Evolutionary conservation across 1,284 basidiomycete species (phyloP).

Genomic region (Ceratobasidium sp.): DNA sequence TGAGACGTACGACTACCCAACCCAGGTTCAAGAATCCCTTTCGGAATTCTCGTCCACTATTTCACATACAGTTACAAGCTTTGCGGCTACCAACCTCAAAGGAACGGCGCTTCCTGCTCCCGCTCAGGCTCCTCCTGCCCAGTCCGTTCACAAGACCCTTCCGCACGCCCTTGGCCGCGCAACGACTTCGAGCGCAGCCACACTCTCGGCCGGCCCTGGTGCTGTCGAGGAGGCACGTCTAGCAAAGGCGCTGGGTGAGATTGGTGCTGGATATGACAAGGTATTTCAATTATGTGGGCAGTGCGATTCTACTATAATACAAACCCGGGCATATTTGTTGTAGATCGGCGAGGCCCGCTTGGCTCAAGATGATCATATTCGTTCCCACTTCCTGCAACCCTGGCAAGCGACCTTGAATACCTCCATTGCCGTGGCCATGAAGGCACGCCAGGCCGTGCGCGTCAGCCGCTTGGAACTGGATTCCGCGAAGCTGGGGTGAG

Average conservation of each 20-base stretch:
- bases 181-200: slow-evolving; percentile 73
- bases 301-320: background rate
- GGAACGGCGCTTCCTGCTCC: slow-evolving; percentile 87
- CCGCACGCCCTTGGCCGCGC: slow-evolving; percentile 92
- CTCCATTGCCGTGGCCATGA: slow-evolving; percentile 86
- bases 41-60: slow-evolving; percentile 77
- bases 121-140: slow-evolving; percentile 58
- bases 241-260: slow-evolving; percentile 79
- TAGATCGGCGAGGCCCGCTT: slow-evolving; percentile 84
- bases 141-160: slow-evolving; percentile 87
- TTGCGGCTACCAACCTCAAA: slow-evolving; percentile 91
- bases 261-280: slow-evolving; percentile 87
- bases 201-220: slow-evolving; percentile 60
- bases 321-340: slow-evolving; percentile 3
- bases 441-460: slow-evolving; percentile 88
- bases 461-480: slow-evolving; percentile 83
- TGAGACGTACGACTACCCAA: slow-evolving; percentile 88
- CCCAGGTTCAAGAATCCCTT: slow-evolving; percentile 66
- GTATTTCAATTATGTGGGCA: slow-evolving; percentile 46
- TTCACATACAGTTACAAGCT: slow-evolving; percentile 80
- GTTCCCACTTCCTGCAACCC: slow-evolving; percentile 82
- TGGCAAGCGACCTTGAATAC: slow-evolving; percentile 90
- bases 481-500: slow-evolving; percentile 71
- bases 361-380: slow-evolving; percentile 82
- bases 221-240: slow-evolving; percentile 71